Conservation (phyloP, 176 grass and related monocot genomes). For the Hsuehochloa calcarea region DNA sequence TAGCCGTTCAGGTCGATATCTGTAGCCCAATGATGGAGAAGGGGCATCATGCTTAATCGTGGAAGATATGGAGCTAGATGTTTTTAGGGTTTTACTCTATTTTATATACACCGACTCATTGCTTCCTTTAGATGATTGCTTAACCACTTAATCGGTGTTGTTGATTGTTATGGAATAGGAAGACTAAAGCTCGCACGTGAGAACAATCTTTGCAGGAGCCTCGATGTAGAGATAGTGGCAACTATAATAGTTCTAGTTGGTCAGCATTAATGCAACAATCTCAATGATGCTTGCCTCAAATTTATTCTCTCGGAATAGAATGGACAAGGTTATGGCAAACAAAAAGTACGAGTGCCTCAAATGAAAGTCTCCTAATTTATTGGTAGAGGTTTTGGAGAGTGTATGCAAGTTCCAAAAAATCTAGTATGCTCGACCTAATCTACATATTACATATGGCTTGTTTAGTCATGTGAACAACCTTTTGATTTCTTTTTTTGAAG, state of each 20-base stretch:
- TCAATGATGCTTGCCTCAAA: background rate
- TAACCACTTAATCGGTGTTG: background rate
- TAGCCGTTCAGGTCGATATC: no score
- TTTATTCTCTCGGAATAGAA: background rate
- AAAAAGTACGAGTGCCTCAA: background rate
- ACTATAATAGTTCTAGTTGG: background rate
- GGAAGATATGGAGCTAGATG: background rate
- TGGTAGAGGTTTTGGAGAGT: background rate
- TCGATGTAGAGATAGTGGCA: constrained; percentile 8
- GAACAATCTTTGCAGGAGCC: no score
- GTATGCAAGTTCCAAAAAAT: background rate
- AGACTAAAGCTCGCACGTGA: constrained; percentile 8
- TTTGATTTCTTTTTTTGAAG: no score
- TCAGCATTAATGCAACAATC: background rate
- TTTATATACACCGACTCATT: background rate
- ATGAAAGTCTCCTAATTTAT: background rate
- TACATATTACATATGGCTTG: no score
- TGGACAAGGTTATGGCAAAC: background rate
- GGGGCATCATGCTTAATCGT: no score
- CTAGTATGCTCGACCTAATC: background rate
- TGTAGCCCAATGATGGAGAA: no score
- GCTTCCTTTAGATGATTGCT: background rate
- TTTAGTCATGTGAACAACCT: no score
- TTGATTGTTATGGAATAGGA: constrained; percentile 23
- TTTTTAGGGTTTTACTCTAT: background rate